A percentile compares a stretch with the other conserved stretches of the same genome.
Evolutionary conservation across 768 basidiomycete genomes (phyloP).

Genomic region (Roridomyces roridus): DNA sequence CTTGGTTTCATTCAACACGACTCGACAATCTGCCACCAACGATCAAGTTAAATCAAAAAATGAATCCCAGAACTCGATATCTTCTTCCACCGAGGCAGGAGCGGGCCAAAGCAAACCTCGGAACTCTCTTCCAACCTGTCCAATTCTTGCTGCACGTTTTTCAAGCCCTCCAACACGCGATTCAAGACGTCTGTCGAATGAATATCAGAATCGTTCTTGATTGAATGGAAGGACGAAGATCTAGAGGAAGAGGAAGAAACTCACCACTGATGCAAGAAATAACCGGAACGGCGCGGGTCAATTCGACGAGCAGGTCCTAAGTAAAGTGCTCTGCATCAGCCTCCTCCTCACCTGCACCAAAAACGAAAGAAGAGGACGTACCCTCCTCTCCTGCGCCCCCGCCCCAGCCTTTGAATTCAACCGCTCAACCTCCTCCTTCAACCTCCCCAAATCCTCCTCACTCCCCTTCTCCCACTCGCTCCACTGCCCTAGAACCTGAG

Average conservation of each 20-base stretch:
- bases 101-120: not conserved
- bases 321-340: not conserved
- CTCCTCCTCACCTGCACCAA: not conserved
- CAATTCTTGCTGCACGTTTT: slow-evolving; percentile 8
- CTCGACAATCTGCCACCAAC: no score
- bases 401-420: slow-evolving; percentile 16
- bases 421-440: slow-evolving; percentile 13
- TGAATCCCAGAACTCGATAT: not conserved
- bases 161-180: not conserved
- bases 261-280: slow-evolving; percentile 6
- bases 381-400: slow-evolving; percentile 20
- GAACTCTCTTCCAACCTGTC: not conserved
- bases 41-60: not conserved
- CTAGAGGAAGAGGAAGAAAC: not conserved
- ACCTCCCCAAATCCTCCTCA: slow-evolving; percentile 11
- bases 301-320: slow-evolving; percentile 12
- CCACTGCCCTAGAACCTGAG: not conserved
- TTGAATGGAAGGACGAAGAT: no score
- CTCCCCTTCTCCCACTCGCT: slow-evolving; percentile 5
- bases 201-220: not conserved
- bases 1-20: no score
- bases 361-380: not conserved
- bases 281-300: slow-evolving; percentile 2
- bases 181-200: slow-evolving; percentile 7
- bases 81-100: not conserved